phyloP scores from a whole-genome alignment of 2,329 filamentous ascomycete genomes.

The Davidsoniella neocaledoniae region DNA sequence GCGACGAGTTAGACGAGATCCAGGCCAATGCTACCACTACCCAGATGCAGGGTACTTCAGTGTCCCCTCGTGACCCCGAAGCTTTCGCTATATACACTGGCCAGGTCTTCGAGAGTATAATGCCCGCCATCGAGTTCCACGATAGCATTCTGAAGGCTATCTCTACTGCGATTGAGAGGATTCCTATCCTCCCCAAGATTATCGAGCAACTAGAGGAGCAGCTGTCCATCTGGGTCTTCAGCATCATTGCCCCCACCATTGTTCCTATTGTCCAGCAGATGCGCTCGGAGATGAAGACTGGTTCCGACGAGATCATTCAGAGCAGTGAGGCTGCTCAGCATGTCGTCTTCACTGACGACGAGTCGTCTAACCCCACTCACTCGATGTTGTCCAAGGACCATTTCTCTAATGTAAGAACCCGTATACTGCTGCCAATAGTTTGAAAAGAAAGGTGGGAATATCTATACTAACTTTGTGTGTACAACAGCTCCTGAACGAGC shows the following conservation, averaged over 20 bases:
- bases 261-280: constrained; percentile 75
- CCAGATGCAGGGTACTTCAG: constrained; percentile 55
- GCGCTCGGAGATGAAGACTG: constrained; percentile 71
- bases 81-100: constrained; percentile 66
- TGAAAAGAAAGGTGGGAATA: constrained; percentile 7
- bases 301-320: constrained; percentile 73
- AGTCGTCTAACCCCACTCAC: constrained; percentile 69
- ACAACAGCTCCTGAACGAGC: constrained; percentile 57
- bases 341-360: constrained; percentile 69
- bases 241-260: constrained; percentile 75
- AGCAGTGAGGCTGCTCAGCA: constrained; percentile 72
- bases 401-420: constrained; percentile 54
- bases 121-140: constrained; percentile 81
- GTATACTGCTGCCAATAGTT: too few relatives aligned
- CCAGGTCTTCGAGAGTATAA: constrained; percentile 60
- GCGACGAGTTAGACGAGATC: constrained; percentile 61
- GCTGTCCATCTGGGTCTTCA: constrained; percentile 78
- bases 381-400: constrained; percentile 95
- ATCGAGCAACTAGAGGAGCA: constrained; percentile 78
- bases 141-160: constrained; percentile 74
- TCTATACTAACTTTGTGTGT: neutral
- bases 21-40: constrained; percentile 58
- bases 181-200: constrained; percentile 69
- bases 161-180: constrained; percentile 61
- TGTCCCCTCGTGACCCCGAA: constrained; percentile 68